phyloP scores from a whole-genome alignment of 2,329 filamentous ascomycete genomes.

The Cryphonectria radicalis region DNA sequence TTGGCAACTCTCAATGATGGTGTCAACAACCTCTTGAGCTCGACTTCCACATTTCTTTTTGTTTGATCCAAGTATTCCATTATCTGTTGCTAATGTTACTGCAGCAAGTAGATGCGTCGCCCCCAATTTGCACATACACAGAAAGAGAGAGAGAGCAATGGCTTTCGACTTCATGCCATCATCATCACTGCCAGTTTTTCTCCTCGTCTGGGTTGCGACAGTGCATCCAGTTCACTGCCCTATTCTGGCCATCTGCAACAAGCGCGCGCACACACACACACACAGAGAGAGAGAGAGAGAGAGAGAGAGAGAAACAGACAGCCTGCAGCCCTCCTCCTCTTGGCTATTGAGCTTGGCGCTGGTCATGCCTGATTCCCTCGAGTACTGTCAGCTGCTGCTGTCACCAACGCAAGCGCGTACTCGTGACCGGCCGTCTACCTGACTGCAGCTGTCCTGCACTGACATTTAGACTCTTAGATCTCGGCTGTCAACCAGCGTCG shows the following conservation, averaged over 20 bases:
- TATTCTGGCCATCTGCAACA: neutral
- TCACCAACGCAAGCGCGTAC: neutral
- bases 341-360: neutral
- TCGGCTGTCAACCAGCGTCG: neutral
- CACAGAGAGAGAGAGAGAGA: neutral
- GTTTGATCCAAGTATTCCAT: neutral
- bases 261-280: neutral
- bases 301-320: neutral
- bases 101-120: neutral
- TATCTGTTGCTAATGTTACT: neutral
- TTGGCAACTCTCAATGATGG: neutral
- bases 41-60: neutral
- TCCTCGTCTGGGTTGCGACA: neutral
- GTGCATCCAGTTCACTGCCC: neutral
- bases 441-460: neutral
- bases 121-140: neutral
- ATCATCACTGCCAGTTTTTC: neutral
- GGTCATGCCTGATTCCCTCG: neutral
- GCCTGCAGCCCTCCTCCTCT: neutral
- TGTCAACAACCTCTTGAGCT: neutral
- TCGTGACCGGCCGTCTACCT: neutral
- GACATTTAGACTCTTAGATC: neutral
- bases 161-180: neutral
- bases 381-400: neutral
- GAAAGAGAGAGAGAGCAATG: neutral